phyloP scores from a whole-genome alignment of 73 alveolate genomes.

The Tetrahymena malaccensis region DNA sequence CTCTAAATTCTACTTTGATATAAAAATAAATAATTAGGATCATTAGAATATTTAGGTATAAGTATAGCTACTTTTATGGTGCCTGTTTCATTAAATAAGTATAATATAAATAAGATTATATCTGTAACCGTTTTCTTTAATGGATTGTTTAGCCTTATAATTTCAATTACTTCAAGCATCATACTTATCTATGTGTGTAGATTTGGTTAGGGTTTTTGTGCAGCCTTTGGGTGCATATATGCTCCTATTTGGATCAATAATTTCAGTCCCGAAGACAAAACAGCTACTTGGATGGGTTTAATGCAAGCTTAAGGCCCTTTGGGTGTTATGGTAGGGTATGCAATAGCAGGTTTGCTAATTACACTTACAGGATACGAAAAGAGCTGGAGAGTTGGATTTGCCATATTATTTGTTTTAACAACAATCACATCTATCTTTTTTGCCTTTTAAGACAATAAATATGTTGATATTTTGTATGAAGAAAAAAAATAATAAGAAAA shows the following conservation, averaged over 20 bases:
- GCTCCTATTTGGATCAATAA: constrained; percentile 96
- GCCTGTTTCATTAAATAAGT: constrained; percentile 60
- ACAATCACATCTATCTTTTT: constrained; percentile 59
- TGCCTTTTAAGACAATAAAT: constrained; percentile 51
- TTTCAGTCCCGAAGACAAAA: constrained; percentile 70
- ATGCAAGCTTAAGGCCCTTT: constrained; percentile 74
- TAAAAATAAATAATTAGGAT: constrained; percentile 49
- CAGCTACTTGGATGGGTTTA: constrained; percentile 93
- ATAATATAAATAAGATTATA: constrained; percentile 59
- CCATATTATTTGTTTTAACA: constrained; percentile 66
- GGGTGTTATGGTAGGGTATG: constrained; percentile 87
- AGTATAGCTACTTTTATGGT: constrained; percentile 67
- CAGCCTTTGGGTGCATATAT: constrained; percentile 79
- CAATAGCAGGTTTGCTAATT: constrained; percentile 58
- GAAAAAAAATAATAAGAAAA: constrained; percentile 31
- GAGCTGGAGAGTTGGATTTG: constrained; percentile 87
- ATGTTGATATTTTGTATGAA: constrained; percentile 61
- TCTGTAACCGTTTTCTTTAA: constrained; percentile 53
- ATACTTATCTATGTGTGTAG: constrained; percentile 58
- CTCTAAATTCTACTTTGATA: background rate
- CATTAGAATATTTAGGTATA: constrained; percentile 83
- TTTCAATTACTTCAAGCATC: constrained; percentile 52
- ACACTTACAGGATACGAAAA: constrained; percentile 37
- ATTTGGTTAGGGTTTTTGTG: constrained; percentile 78
- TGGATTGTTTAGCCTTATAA: constrained; percentile 57